Conservation (phyloP, 2,329 filamentous ascomycete genomes). For the Fusarium oxysporum region DNA sequence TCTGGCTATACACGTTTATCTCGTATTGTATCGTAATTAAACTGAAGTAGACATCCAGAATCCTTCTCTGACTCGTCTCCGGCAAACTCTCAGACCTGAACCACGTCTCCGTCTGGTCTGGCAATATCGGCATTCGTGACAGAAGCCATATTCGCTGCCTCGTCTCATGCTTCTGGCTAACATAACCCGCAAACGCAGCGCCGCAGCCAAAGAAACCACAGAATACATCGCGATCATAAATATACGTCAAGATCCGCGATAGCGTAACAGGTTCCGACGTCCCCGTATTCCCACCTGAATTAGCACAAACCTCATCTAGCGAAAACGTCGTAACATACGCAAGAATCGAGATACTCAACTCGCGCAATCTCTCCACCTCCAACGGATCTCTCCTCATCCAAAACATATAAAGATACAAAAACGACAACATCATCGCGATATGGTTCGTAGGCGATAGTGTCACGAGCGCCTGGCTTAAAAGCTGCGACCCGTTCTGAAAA, state of each 20-base stretch:
- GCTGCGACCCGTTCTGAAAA: slow-evolving; percentile 6
- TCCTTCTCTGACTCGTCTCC: not conserved
- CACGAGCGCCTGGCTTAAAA: slow-evolving; percentile 3
- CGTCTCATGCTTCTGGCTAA: slow-evolving; percentile 12
- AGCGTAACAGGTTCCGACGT: not conserved
- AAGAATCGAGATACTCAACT: not conserved
- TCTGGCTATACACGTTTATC: slow-evolving; percentile 15
- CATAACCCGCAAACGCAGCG: not conserved
- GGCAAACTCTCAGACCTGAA: not conserved
- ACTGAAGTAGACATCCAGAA: slow-evolving; percentile 5
- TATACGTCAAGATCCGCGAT: slow-evolving; percentile 7
- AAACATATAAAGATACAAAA: slow-evolving; percentile 12
- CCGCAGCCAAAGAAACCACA: slow-evolving; percentile 15
- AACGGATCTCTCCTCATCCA: slow-evolving; percentile 12
- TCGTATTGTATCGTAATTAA: slow-evolving; percentile 10
- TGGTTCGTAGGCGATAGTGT: not conserved
- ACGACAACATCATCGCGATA: slow-evolving; percentile 14
- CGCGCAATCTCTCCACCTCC: not conserved
- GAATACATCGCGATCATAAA: slow-evolving; percentile 12
- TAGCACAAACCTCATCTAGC: slow-evolving; percentile 6
- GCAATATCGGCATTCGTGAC: not conserved
- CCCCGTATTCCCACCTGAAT: not conserved
- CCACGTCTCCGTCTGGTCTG: not conserved
- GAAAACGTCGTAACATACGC: slow-evolving; percentile 7
- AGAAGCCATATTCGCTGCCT: slow-evolving; percentile 12